Conservation (phyloP, 2,329 filamentous ascomycete genomes). For the Trichoderma sp. region DNA sequence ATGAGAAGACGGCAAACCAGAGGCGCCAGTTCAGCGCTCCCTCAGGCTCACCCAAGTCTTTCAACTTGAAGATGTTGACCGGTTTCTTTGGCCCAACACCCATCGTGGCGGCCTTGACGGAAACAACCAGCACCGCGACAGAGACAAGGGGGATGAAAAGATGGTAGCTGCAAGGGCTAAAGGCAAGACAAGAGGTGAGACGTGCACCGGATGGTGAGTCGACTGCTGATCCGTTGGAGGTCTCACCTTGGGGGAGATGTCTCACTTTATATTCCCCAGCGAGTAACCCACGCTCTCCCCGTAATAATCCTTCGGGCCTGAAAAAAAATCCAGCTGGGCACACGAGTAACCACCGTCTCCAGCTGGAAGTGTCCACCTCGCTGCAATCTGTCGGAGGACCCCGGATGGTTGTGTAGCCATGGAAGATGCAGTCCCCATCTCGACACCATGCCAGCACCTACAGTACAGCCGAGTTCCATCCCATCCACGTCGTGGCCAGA, state of each 20-base stretch:
- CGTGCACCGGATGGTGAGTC: background rate
- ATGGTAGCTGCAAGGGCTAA: background rate
- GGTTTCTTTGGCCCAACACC: conserved; percentile 53
- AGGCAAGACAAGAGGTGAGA: background rate
- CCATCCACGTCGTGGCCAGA: background rate
- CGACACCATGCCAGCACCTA: background rate
- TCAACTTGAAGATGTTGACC: conserved; percentile 61
- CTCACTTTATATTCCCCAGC: background rate
- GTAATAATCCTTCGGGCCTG: background rate
- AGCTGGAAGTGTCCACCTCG: background rate
- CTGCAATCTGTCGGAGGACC: background rate
- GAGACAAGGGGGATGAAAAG: background rate
- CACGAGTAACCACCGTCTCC: background rate
- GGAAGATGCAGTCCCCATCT: background rate
- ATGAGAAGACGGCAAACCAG: conserved; percentile 72
- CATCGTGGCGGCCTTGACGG: conserved; percentile 35
- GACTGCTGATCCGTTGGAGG: background rate
- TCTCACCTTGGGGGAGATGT: background rate
- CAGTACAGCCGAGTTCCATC: background rate
- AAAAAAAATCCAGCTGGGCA: background rate
- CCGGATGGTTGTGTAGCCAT: conserved; percentile 5
- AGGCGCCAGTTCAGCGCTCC: conserved; percentile 74
- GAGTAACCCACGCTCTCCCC: background rate
- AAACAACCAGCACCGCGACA: background rate
- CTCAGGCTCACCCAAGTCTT: conserved; percentile 62